Base-by-base conservation (phyloP, 441 rosid species). In the Flueggea neowawraea region DNA sequence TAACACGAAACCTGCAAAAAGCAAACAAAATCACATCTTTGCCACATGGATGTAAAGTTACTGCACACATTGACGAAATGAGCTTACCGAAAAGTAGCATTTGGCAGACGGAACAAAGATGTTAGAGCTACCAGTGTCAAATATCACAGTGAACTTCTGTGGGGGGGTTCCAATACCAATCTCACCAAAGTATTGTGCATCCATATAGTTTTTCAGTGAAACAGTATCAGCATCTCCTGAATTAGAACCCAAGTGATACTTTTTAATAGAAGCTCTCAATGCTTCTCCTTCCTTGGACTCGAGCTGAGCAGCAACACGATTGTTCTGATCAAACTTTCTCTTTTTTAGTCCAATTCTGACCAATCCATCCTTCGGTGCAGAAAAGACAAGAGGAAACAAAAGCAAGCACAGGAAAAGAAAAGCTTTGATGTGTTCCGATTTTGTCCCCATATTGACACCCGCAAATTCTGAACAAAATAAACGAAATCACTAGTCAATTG, bases 51-150 rank as follows among this genome's bases (percentile, higher is more conserved):
- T 1, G 12, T 32, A 55, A 50, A 10, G 6, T 10, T 4, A 4
- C 5, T 9, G 4, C 15, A 13, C 12, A 48, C 55, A 47, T 11
- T 9, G 16, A 44, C 32, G 44, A 55, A 28, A 11, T 28, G 31
- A 57, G 74, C 91, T 84, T 60, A 90, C 97, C n/a, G 97, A 90
- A 36, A 86, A 82, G 62, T 79, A 82, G 73, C 97, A 90, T 74
- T 90, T 88, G 16, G 86, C 71, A 53, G 93, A 90, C 32, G 97
- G 97, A 53, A 90, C 88, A 95, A 93, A 90, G 53, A 90, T 72
- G 66, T 88, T 88, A 63, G 97, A 88, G 72, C 96, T 90, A 36
- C 97, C 93, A 3, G 97, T 90, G 72, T 90, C 97, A 61, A 90
- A 90, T 51, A 90, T 86, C 75, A 88, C 97, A 0, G 91, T 86